Percentiles rank a stretch among this genome's conserved stretches.
phyloP scores from a whole-genome alignment of 179 eudicot species.

The Corrigiola litoralis region DNA sequence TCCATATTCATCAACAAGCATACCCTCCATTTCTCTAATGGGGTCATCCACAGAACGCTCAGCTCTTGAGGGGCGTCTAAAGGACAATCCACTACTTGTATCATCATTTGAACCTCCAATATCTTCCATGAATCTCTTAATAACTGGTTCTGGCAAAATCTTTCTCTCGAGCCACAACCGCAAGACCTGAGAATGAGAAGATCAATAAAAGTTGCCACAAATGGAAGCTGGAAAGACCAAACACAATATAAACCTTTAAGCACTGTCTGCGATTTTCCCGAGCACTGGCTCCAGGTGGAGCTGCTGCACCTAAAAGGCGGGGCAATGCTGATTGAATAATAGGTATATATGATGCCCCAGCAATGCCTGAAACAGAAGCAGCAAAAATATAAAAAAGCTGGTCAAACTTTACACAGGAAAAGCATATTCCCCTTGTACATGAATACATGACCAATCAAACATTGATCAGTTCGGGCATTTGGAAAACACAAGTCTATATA shows the following conservation, averaged over 20 bases:
- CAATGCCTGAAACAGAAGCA: slow-evolving; percentile 53
- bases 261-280: slow-evolving; percentile 93
- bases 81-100: slow-evolving; percentile 47
- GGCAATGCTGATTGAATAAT: slow-evolving; percentile 77
- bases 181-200: slow-evolving; percentile 50
- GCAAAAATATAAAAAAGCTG: neutral
- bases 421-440: neutral
- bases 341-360: slow-evolving; percentile 91
- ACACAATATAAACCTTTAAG: slow-evolving; percentile 55
- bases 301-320: slow-evolving; percentile 89
- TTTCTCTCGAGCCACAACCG: slow-evolving; percentile 95
- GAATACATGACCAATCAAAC: neutral
- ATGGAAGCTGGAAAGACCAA: neutral
- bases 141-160: slow-evolving; percentile 81
- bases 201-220: slow-evolving; percentile 4
- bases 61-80: slow-evolving; percentile 78
- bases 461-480: neutral
- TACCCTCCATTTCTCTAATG: slow-evolving; percentile 94
- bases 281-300: slow-evolving; percentile 79
- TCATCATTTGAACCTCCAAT: slow-evolving; percentile 68
- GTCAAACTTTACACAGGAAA: neutral
- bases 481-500: neutral
- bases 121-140: slow-evolving; percentile 71
- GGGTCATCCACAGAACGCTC: slow-evolving; percentile 96
- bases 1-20: slow-evolving; percentile 98